phyloP scores from a whole-genome alignment of 805 yeast genomes.

The Zygosaccharomyces pseudorouxii region DNA sequence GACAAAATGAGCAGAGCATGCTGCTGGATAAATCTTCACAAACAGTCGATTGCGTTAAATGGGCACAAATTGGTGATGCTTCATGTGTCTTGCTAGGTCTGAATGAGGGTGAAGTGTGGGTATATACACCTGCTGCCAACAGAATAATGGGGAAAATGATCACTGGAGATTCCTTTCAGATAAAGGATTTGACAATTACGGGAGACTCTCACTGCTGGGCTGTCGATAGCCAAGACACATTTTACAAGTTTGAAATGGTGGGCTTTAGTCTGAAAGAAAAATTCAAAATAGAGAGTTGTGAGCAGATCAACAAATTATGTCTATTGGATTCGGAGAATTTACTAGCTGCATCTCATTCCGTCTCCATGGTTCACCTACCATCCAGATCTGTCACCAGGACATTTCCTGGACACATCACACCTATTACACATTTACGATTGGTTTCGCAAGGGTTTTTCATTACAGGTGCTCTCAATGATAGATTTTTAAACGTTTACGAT shows the following conservation, averaged over 20 bases:
- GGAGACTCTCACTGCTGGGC: conserved; percentile 45
- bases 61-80: conserved; percentile 37
- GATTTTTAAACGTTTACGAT: conserved; percentile 69
- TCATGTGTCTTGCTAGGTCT: conserved; percentile 57
- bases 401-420: conserved; percentile 74
- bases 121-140: conserved; percentile 65
- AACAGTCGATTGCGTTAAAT: conserved; percentile 22
- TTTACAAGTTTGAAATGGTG: conserved; percentile 59
- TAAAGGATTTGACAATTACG: conserved; percentile 43
- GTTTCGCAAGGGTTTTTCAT: conserved; percentile 43
- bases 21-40: conserved; percentile 32
- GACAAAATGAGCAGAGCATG: conserved; percentile 38
- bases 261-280: conserved; percentile 41
- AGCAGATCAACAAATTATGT: conserved; percentile 30
- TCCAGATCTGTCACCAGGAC: conserved; percentile 41
- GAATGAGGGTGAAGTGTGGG: conserved; percentile 56
- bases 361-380: conserved; percentile 47
- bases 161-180: conserved; percentile 43
- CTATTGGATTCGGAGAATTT: conserved; percentile 37
- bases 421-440: conserved; percentile 48
- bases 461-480: conserved; percentile 72
- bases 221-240: conserved; percentile 52
- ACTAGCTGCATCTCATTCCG: conserved; percentile 63
- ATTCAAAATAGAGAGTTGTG: conserved; percentile 39
- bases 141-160: conserved; percentile 50